A percentile compares a stretch with the other conserved stretches of the same genome.
These are phyloP conservation scores for Aspergillus haitiensis DNA, from an alignment of 495 filamentous ascomycete genomes.

Conservation along the genomic window DNA sequence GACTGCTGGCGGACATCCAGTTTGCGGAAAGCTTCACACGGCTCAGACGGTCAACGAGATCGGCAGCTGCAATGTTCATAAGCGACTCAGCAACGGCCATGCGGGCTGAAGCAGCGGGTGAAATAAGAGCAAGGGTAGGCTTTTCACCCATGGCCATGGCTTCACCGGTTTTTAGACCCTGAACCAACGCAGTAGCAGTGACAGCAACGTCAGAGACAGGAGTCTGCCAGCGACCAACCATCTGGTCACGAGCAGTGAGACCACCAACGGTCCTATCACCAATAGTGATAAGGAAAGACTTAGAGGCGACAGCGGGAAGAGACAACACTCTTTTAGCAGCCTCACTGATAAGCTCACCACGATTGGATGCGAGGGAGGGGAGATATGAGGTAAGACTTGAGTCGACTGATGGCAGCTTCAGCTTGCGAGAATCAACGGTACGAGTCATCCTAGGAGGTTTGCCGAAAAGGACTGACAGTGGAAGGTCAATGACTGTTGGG, in stretches of 20 bases:
- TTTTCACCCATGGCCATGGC: slow-evolving; percentile 98
- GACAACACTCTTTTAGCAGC: slow-evolving; percentile 78
- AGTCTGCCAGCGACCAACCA: slow-evolving; percentile 96
- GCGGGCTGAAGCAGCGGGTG: slow-evolving; percentile 84
- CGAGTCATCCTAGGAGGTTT: slow-evolving; percentile 83
- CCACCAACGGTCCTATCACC: slow-evolving; percentile 90
- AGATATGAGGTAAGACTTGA: slow-evolving; percentile 62
- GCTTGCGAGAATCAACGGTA: slow-evolving; percentile 71
- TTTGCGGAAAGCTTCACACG: slow-evolving; percentile 89
- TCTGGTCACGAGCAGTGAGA: slow-evolving; percentile 84
- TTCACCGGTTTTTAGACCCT: slow-evolving; percentile 77
- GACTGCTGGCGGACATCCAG: slow-evolving; percentile 96
- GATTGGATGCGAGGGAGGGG: slow-evolving; percentile 56
- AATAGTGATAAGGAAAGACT: slow-evolving; percentile 96
- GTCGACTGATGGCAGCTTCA: slow-evolving; percentile 71
- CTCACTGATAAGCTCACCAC: slow-evolving; percentile 63
- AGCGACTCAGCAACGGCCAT: slow-evolving; percentile 97
- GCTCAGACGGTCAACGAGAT: slow-evolving; percentile 72
- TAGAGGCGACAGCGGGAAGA: slow-evolving; percentile 88
- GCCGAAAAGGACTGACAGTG: slow-evolving; percentile 89
- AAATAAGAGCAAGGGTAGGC: slow-evolving; percentile 86
- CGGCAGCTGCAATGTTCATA: slow-evolving; percentile 87
- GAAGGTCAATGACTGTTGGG: slow-evolving; percentile 82
- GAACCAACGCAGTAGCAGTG: slow-evolving; percentile 75
- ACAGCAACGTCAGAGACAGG: slow-evolving; percentile 93